Evolutionary conservation across 1,284 basidiomycete species (phyloP).

Genomic region (Retiboletus flavoniger): DNA sequence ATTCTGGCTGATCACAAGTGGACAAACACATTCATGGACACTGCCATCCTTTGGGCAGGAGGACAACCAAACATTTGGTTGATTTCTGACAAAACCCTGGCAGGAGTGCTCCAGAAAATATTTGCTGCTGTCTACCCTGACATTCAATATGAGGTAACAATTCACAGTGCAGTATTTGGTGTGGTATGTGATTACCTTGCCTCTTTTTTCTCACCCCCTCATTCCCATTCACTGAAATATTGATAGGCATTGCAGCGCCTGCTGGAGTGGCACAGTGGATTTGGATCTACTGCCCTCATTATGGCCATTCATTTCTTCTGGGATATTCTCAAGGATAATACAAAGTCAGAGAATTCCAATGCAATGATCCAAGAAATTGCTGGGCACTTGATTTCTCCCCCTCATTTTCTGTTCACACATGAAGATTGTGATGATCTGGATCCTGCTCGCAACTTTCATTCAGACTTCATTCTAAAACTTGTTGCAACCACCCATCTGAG

Average conservation of each 20-base stretch:
- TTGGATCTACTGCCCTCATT: slow-evolving; percentile 6
- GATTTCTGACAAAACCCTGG: slow-evolving; percentile 7
- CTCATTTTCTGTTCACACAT: slow-evolving; percentile 7
- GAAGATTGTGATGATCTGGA: slow-evolving; percentile 9
- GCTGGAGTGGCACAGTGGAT: slow-evolving; percentile 10
- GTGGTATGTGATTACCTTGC: slow-evolving; percentile 1
- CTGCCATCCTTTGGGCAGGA: slow-evolving; percentile 8
- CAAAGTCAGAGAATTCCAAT: background rate
- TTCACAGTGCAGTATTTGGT: slow-evolving; percentile 2
- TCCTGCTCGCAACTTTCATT: slow-evolving; percentile 1
- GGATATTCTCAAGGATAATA: background rate
- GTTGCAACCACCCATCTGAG: slow-evolving; percentile 9
- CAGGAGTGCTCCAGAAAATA: slow-evolving; percentile 6
- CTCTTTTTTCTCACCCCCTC: background rate
- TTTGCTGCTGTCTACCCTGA: slow-evolving; percentile 6
- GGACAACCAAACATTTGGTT: slow-evolving; percentile 8
- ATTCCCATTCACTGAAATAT: background rate
- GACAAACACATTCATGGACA: background rate
- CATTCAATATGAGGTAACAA: slow-evolving; percentile 1
- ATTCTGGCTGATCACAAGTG: background rate
- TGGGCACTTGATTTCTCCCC: background rate
- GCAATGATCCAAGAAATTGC: background rate
- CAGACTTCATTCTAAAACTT: slow-evolving; percentile 11
- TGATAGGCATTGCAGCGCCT: slow-evolving; percentile 9
- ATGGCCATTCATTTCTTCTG: slow-evolving; percentile 10